Evolutionary conservation across 2,329 filamentous ascomycete species (phyloP).

Genomic region (Elsinoe batatas): DNA sequence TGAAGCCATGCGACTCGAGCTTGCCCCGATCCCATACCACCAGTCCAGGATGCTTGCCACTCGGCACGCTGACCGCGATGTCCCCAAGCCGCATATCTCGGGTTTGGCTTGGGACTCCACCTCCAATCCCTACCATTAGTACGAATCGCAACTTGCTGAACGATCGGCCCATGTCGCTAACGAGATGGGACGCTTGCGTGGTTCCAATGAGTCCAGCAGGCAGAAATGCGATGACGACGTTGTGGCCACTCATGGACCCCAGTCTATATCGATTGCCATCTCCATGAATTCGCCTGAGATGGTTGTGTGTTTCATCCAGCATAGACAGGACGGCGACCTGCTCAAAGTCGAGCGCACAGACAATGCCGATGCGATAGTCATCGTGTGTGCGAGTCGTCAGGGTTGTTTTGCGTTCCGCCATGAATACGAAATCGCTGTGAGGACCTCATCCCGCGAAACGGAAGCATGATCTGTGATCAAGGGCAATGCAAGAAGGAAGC

Average conservation of each 20-base stretch:
- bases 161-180: slow-evolving; percentile 11
- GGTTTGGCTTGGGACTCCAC: slow-evolving; percentile 17
- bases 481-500: no score
- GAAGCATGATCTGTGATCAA: no score
- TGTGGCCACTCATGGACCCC: slow-evolving; percentile 14
- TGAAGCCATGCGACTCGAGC: neutral
- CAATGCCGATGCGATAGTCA: slow-evolving; percentile 20
- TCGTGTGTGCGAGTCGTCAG: neutral
- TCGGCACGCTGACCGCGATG: neutral
- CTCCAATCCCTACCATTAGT: slow-evolving; percentile 21
- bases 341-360: slow-evolving; percentile 21
- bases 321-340: slow-evolving; percentile 17
- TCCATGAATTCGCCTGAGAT: neutral
- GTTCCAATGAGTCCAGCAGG: slow-evolving; percentile 16
- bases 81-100: slow-evolving; percentile 19
- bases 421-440: neutral
- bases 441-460: neutral
- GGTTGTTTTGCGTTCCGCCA: neutral
- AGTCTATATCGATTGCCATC: neutral
- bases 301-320: slow-evolving; percentile 11
- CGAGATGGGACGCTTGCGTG: slow-evolving; percentile 17
- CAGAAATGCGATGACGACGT: slow-evolving; percentile 20
- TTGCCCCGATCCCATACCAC: neutral
- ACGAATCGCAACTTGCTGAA: slow-evolving; percentile 16
- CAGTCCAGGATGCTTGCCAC: neutral